These are phyloP conservation scores for Globisporangium cystogenes DNA, from an alignment of 352 stramenopile genomes.

Conservation along the genomic window DNA sequence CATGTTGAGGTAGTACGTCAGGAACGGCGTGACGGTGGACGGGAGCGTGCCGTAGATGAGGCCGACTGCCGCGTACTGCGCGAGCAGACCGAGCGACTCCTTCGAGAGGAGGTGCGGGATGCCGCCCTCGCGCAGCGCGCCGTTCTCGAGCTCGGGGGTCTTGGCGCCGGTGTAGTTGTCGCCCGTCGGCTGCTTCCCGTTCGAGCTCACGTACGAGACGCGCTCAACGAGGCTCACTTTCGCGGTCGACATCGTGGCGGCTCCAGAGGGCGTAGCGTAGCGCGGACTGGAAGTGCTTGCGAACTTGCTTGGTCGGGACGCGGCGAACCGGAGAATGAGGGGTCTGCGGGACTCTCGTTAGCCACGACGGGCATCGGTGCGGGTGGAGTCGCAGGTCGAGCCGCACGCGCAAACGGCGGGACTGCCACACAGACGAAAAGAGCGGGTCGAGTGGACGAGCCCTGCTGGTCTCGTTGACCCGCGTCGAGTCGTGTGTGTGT, in stretches of 20 bases:
- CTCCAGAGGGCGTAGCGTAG: too few species aligned
- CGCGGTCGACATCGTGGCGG: neutral
- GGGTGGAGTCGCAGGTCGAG: too few species aligned
- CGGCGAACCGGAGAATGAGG: too few species aligned
- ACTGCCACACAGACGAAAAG: too few species aligned
- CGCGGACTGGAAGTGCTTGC: too few species aligned
- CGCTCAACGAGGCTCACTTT: neutral
- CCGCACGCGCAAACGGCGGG: too few species aligned
- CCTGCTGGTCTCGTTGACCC: too few species aligned
- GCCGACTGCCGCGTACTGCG: slow-evolving; percentile 17
- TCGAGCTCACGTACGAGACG: slow-evolving; percentile 1
- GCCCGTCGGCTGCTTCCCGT: neutral
- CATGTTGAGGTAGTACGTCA: slow-evolving; percentile 31
- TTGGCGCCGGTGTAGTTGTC: neutral
- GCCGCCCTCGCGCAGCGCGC: neutral
- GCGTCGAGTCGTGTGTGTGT: too few species aligned
- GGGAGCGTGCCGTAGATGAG: slow-evolving; percentile 15
- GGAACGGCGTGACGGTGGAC: slow-evolving; percentile 15
- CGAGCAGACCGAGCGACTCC: slow-evolving; percentile 17
- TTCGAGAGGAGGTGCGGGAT: slow-evolving; percentile 6
- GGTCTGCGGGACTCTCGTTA: too few species aligned
- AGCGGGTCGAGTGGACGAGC: too few species aligned
- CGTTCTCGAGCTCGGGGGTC: slow-evolving; percentile 6
- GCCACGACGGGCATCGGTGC: too few species aligned
- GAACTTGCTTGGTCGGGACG: too few species aligned